Evolutionary conservation across 2,329 filamentous ascomycete genomes (phyloP), one percentile per base, ranked within the genome.

Genomic region (Venturia asperata): DNA sequence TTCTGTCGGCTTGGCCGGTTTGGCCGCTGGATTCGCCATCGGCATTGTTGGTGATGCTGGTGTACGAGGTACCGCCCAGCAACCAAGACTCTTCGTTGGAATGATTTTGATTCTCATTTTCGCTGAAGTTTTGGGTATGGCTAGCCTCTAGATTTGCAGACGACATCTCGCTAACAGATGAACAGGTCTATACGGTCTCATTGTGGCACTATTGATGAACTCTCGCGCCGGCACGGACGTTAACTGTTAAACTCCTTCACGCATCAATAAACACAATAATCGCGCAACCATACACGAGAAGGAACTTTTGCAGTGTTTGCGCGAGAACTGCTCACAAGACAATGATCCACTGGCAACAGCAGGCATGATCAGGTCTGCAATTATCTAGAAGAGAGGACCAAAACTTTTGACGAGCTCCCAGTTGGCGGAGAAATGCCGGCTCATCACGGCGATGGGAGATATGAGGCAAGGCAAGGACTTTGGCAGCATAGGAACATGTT

Each of bases 51-150:
- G 90, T 82, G 90, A 94, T 72, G 90, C 90, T 72, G 91, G 90
- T 88, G 90, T 94, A 67, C 86, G 90, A 75, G 90, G 90, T 81
- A 91, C 88, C 70, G 89, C 90, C 66, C 89, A 92, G 76, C 89
- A 92, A 77, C 89, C 89, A 68, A 84, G 89, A 77, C 85, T 96
- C 71, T 96, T 95, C 80, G 92, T 96, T 76, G 92, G 92, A 80
- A 97, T 97, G 92, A 96, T 97, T 80, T 80, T 97, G 77, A 97
- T 97, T 83, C 91, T 97, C 81, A 97, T 97, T 93, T 97, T 96
- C 85, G 92, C 92, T 71, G 92, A 97, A 93, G 92, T 97, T 71
- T 81, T 97, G 88, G 92, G 92, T 94, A 83, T 68, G 88, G 82
- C 7, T 24, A 34, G 21, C 62, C 69, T 64, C 19, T 9, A 34